These are phyloP conservation scores for Wickerhamomyces tratensis DNA, from an alignment of 805 yeast genomes.

Conservation along the genomic window DNA sequence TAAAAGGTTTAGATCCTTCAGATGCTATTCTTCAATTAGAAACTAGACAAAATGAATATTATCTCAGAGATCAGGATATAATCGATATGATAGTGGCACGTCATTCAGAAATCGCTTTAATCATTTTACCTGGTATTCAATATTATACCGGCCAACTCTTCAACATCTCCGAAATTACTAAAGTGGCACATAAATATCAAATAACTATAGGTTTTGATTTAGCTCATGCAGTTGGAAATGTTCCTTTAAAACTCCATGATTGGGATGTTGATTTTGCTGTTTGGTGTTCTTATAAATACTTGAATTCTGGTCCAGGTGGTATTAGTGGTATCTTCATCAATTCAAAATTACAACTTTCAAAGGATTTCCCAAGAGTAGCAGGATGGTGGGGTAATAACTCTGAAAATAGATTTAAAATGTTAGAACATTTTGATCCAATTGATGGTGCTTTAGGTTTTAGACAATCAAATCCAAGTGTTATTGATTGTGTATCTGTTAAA, in stretches of 20 bases:
- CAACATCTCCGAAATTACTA: slow-evolving; percentile 65
- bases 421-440: slow-evolving; percentile 68
- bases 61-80: slow-evolving; percentile 55
- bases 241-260: slow-evolving; percentile 64
- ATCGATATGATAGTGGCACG: slow-evolving; percentile 42
- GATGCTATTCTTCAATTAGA: slow-evolving; percentile 53
- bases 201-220: slow-evolving; percentile 86
- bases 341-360: slow-evolving; percentile 28
- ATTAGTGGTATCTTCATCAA: slow-evolving; percentile 82
- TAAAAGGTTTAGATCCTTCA: slow-evolving; percentile 44
- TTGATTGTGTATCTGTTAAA: slow-evolving; percentile 69
- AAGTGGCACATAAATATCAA: slow-evolving; percentile 39
- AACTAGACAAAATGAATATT: slow-evolving; percentile 50
- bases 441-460: slow-evolving; percentile 81
- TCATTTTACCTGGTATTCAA: slow-evolving; percentile 82
- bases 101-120: slow-evolving; percentile 56
- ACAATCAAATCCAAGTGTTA: slow-evolving; percentile 84
- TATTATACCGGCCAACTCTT: slow-evolving; percentile 88
- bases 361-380: slow-evolving; percentile 56
- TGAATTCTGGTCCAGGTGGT: slow-evolving; percentile 91
- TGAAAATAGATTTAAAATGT: slow-evolving; percentile 65
- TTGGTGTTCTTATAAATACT: slow-evolving; percentile 89
- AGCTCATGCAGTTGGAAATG: slow-evolving; percentile 93
- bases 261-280: slow-evolving; percentile 92
- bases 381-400: slow-evolving; percentile 98